phyloP scores from a whole-genome alignment of 2,329 filamentous ascomycete species.

The Ramichloridium luteum region DNA sequence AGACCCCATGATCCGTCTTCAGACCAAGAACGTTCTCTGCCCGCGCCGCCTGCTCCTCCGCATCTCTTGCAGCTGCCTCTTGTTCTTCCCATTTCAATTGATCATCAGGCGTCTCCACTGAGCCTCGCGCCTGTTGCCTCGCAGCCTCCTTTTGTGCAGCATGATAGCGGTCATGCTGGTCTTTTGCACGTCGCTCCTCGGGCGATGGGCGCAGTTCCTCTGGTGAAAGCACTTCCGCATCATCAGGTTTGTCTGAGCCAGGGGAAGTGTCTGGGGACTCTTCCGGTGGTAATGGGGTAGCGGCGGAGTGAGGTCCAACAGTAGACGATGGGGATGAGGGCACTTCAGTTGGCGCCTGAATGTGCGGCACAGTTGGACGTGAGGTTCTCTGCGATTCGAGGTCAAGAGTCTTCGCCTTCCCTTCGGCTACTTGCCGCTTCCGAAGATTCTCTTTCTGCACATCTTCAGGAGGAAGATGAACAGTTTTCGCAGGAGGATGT shows the following conservation, averaged over 20 bases:
- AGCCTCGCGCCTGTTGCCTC: slow-evolving; percentile 29
- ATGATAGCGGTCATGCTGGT: slow-evolving; percentile 41
- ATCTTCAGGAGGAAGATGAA: slow-evolving; percentile 39
- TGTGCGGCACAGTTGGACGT: slow-evolving; percentile 17
- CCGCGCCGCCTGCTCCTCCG: slow-evolving; percentile 32
- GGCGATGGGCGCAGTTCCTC: slow-evolving; percentile 25
- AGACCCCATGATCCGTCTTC: too few relatives aligned
- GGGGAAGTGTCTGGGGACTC: slow-evolving; percentile 29
- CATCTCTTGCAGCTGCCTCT: slow-evolving; percentile 22
- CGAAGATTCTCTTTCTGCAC: slow-evolving; percentile 36
- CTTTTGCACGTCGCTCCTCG: slow-evolving; percentile 35
- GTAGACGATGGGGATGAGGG: slow-evolving; percentile 51
- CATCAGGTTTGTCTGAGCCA: slow-evolving; percentile 19
- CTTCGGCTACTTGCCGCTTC: slow-evolving; percentile 29
- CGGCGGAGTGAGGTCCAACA: slow-evolving; percentile 54
- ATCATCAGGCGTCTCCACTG: slow-evolving; percentile 43
- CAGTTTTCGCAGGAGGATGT: slow-evolving; percentile 24
- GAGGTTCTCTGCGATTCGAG: slow-evolving; percentile 25
- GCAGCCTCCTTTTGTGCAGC: slow-evolving; percentile 38
- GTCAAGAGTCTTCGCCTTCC: slow-evolving; percentile 26
- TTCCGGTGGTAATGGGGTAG: slow-evolving; percentile 54
- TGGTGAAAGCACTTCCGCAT: slow-evolving; percentile 16
- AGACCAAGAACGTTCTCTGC: too few relatives aligned
- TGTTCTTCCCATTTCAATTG: slow-evolving; percentile 43
- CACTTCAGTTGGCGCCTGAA: slow-evolving; percentile 20